A percentile compares a stretch with the other conserved stretches of the same genome.
phyloP scores from a whole-genome alignment of 2,329 filamentous ascomycete species.

The Plectosphaerella cucumerina region DNA sequence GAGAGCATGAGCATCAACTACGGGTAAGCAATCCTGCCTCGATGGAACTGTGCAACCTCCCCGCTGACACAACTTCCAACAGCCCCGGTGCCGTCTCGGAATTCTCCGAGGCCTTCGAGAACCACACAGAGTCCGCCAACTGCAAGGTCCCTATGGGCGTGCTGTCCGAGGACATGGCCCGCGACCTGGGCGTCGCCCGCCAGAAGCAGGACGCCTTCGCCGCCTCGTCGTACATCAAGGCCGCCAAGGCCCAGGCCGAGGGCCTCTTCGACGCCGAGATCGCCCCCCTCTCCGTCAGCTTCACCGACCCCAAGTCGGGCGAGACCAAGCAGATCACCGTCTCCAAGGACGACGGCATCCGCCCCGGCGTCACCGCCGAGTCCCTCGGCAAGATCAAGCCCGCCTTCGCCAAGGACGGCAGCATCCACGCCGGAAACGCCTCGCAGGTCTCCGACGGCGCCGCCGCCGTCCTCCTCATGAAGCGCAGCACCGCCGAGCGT shows the following conservation, averaged over 20 bases:
- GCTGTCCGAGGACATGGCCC: slow-evolving; percentile 91
- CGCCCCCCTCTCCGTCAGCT: slow-evolving; percentile 78
- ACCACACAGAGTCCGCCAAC: slow-evolving; percentile 77
- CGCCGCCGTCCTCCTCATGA: slow-evolving; percentile 93
- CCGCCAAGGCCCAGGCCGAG: slow-evolving; percentile 73
- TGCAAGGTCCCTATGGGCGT: slow-evolving; percentile 98
- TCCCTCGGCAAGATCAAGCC: slow-evolving; percentile 86
- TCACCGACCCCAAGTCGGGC: slow-evolving; percentile 84
- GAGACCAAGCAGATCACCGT: slow-evolving; percentile 83
- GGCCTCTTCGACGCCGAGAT: slow-evolving; percentile 96
- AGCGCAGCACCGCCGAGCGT: slow-evolving; percentile 81
- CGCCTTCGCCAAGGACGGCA: slow-evolving; percentile 86
- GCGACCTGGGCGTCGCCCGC: slow-evolving; percentile 71
- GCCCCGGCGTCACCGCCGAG: slow-evolving; percentile 80
- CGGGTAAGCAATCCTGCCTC: slow-evolving; percentile 52
- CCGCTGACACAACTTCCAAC: slow-evolving; percentile 5
- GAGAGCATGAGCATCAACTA: slow-evolving; percentile 96
- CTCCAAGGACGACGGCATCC: slow-evolving; percentile 79
- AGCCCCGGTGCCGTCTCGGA: slow-evolving; percentile 82
- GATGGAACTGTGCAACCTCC: not conserved
- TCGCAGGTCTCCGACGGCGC: slow-evolving; percentile 95
- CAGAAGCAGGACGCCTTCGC: slow-evolving; percentile 86
- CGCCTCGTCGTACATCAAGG: slow-evolving; percentile 89
- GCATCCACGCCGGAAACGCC: slow-evolving; percentile 94
- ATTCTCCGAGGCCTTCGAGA: slow-evolving; percentile 86